phyloP scores from a whole-genome alignment of 208 protist genomes.

The Wallacemonas rigidus region DNA sequence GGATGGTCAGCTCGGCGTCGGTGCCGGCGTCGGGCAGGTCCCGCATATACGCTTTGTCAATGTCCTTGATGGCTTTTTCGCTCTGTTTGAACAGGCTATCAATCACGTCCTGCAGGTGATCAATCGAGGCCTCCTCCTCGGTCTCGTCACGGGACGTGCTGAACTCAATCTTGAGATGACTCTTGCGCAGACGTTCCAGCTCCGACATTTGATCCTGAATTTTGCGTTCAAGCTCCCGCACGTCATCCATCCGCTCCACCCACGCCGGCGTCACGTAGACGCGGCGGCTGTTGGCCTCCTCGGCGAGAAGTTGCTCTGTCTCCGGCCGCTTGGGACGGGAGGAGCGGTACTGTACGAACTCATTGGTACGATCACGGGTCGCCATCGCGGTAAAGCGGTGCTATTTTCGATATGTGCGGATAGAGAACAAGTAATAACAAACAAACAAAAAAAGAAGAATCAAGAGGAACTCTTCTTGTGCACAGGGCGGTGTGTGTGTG shows the following conservation, averaged over 20 bases:
- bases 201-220: slow-evolving; percentile 74
- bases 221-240: slow-evolving; percentile 59
- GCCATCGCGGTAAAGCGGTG: slow-evolving; percentile 47
- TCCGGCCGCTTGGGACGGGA: slow-evolving; percentile 62
- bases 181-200: slow-evolving; percentile 75
- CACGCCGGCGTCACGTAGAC: slow-evolving; percentile 78
- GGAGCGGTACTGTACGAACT: slow-evolving; percentile 87
- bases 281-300: slow-evolving; percentile 61
- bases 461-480: no score
- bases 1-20: slow-evolving; percentile 85
- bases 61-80: slow-evolving; percentile 72
- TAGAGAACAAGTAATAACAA: slow-evolving; percentile 2
- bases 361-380: slow-evolving; percentile 80
- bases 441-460: no score
- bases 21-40: slow-evolving; percentile 86
- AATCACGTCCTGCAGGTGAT: slow-evolving; percentile 74
- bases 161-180: slow-evolving; percentile 90
- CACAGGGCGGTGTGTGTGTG: no score
- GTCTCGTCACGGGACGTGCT: slow-evolving; percentile 81
- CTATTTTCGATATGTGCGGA: not conserved
- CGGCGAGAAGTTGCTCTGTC: slow-evolving; percentile 64
- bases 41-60: slow-evolving; percentile 69
- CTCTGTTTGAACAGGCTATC: slow-evolving; percentile 87
- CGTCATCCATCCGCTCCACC: slow-evolving; percentile 86
- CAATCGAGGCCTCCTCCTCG: slow-evolving; percentile 82